A percentile compares a stretch with the other conserved stretches of the same genome.
These are phyloP conservation scores for Parathielavia appendiculata DNA, from an alignment of 495 filamentous ascomycete species.

Conservation along the genomic window DNA sequence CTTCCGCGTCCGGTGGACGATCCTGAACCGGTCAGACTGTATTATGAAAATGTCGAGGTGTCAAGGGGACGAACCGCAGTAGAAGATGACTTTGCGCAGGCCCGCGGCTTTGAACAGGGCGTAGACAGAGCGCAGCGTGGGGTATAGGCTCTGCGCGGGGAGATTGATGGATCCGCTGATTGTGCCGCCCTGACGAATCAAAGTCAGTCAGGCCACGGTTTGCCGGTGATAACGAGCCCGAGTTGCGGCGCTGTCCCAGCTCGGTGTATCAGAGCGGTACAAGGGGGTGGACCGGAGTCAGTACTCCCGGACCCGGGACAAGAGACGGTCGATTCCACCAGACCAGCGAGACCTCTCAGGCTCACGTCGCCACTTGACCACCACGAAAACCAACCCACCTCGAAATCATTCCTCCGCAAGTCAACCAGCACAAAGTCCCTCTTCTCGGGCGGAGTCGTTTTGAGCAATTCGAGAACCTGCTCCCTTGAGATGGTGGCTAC, in stretches of 20 bases:
- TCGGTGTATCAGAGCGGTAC: no score
- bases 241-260: background rate
- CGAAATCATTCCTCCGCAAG: conserved; percentile 56
- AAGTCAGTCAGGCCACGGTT: background rate
- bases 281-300: background rate
- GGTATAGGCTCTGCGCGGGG: conserved; percentile 61
- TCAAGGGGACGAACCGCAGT: conserved; percentile 49
- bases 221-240: background rate
- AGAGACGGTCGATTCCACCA: no score
- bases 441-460: conserved; percentile 24
- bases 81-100: conserved; percentile 56
- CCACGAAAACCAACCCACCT: conserved; percentile 39
- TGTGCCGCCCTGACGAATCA: conserved; percentile 57
- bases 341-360: no score
- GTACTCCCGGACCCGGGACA: no score
- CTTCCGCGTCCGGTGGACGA: conserved; percentile 60
- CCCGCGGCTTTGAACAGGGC: conserved; percentile 46
- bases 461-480: conserved; percentile 28
- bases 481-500: conserved; percentile 27
- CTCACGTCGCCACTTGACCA: no score
- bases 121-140: conserved; percentile 54
- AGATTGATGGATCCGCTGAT: conserved; percentile 65
- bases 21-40: conserved; percentile 34
- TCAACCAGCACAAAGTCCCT: conserved; percentile 59
- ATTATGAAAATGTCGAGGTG: background rate